A percentile compares a stretch with the other conserved stretches of the same genome.
phyloP scores from a whole-genome alignment of 805 yeast species.

The Kuraishia ogatae region DNA sequence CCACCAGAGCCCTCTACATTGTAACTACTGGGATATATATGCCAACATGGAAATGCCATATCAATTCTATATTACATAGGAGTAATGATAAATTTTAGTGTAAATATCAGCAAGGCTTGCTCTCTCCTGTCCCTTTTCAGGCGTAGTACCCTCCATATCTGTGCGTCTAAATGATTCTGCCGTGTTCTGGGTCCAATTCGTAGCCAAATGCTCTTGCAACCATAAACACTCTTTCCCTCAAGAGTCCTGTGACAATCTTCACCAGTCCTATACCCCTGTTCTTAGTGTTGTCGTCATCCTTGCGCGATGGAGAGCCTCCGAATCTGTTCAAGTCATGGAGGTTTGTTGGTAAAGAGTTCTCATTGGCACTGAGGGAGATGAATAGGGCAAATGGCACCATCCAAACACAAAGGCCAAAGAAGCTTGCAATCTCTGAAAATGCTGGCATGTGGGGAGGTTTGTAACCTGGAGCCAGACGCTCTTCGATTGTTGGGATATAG shows the following conservation, averaged over 20 bases:
- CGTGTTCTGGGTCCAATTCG: constrained; percentile 51
- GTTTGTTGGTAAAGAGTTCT: constrained; percentile 65
- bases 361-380: constrained; percentile 87
- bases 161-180: constrained; percentile 23
- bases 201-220: constrained; percentile 52
- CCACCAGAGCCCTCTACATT: no score
- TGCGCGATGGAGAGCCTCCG: constrained; percentile 15
- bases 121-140: no score
- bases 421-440: constrained; percentile 88
- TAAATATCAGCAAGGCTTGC: no score
- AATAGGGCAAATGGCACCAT: constrained; percentile 87
- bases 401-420: constrained; percentile 93
- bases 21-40: no score
- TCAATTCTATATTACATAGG: not conserved
- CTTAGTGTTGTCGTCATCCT: constrained; percentile 24
- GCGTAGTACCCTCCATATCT: not conserved
- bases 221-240: constrained; percentile 38
- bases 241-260: constrained; percentile 48
- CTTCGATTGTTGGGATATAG: constrained; percentile 59
- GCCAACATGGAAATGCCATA: no score
- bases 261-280: constrained; percentile 56
- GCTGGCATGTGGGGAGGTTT: constrained; percentile 63
- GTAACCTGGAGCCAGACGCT: constrained; percentile 48
- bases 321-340: constrained; percentile 12
- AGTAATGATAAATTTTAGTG: not conserved